Percentiles rank a stretch among this genome's conserved stretches.
Conservation (phyloP, 129 eudicot genomes). For the Arctium minus region DNA sequence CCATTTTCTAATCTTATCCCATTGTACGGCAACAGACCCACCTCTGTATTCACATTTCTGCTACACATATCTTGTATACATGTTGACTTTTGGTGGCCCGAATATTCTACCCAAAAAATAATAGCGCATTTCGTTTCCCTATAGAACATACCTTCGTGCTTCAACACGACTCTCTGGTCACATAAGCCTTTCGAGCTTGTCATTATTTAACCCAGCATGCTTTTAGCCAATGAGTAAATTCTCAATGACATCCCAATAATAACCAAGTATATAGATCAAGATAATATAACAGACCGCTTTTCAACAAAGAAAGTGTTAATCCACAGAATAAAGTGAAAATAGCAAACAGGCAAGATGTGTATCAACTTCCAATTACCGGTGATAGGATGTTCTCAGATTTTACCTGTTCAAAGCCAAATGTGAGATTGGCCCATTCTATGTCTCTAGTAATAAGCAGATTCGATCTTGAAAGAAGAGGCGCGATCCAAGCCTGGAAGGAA, state of each 20-base stretch:
- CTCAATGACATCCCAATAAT: neutral
- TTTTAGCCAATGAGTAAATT: neutral
- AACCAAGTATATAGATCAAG: neutral
- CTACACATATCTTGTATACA: neutral
- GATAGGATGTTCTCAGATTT: neutral
- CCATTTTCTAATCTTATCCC: neutral
- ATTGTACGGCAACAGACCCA: neutral
- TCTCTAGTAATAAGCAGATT: constrained; percentile 92
- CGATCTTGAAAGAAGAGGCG: constrained; percentile 94
- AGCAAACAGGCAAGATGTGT: neutral
- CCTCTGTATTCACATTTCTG: neutral
- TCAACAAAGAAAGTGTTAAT: neutral
- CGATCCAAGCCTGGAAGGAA: constrained; percentile 59
- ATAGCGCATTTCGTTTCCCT: neutral
- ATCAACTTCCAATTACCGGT: neutral
- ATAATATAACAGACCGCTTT: neutral
- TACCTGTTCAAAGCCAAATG: constrained; percentile 98
- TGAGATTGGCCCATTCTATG: constrained; percentile 97
- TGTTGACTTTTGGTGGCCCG: neutral
- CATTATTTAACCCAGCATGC: neutral
- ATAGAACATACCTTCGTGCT: neutral
- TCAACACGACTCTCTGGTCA: neutral
- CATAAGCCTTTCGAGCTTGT: neutral
- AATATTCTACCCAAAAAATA: neutral
- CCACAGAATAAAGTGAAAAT: neutral